These are phyloP conservation scores for Pythium apleroticum DNA, from an alignment of 352 stramenopile species.

Conservation along the genomic window DNA sequence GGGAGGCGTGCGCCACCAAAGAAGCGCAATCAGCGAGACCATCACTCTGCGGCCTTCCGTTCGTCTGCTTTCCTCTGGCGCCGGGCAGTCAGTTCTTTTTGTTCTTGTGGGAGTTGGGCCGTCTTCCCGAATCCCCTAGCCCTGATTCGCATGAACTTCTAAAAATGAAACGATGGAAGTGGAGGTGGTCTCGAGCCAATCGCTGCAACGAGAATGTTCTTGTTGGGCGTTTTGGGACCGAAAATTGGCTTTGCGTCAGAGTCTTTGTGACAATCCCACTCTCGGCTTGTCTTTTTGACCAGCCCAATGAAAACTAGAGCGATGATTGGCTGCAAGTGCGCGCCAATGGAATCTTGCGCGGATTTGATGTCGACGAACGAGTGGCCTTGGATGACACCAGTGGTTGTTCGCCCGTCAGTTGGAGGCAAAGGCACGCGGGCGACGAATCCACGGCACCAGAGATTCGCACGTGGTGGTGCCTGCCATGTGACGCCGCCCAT, in stretches of 20 bases:
- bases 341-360: constrained; percentile 21
- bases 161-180: constrained; percentile 12
- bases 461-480: neutral
- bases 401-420: neutral
- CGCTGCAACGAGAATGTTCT: constrained; percentile 34
- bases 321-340: constrained; percentile 16
- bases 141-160: constrained; percentile 10
- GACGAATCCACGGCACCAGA: neutral
- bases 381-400: neutral
- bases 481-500: neutral
- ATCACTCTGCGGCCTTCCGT: constrained; percentile 26
- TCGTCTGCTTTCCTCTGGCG: constrained; percentile 25
- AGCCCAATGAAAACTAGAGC: neutral
- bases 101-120: constrained; percentile 14
- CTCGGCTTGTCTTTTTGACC: constrained; percentile 4
- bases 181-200: constrained; percentile 16
- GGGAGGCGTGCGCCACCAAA: constrained; percentile 1
- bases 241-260: neutral
- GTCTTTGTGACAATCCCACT: constrained; percentile 12
- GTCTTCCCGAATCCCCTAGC: constrained; percentile 24
- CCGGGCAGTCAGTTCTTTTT: constrained; percentile 24
- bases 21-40: constrained; percentile 17
- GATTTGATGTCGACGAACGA: constrained; percentile 21
- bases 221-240: constrained; percentile 11
- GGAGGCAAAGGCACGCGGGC: constrained; percentile 20